phyloP scores from a whole-genome alignment of 2,329 filamentous ascomycete species.

The Fusarium acutatum region DNA sequence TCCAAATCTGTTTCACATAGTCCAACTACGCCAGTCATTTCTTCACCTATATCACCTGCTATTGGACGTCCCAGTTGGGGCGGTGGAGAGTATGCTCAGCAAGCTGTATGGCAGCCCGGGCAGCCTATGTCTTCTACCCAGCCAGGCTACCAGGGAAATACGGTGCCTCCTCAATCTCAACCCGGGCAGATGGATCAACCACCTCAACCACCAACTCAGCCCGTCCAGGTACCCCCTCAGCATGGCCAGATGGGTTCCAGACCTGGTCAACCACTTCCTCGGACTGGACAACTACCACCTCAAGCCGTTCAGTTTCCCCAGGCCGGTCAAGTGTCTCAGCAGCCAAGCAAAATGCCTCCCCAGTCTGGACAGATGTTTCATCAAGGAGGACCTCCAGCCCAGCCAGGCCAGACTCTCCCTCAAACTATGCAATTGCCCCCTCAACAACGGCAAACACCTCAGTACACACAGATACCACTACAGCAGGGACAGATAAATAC shows the following conservation, averaged over 20 bases:
- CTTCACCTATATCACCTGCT: constrained; percentile 18
- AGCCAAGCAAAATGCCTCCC: background rate
- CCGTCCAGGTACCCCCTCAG: background rate
- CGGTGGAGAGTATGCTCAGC: constrained; percentile 32
- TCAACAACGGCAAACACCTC: background rate
- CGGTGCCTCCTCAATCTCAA: constrained; percentile 1
- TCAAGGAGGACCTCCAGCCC: background rate
- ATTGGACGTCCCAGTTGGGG: constrained; percentile 22
- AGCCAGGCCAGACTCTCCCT: background rate
- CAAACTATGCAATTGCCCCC: background rate
- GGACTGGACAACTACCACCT: background rate
- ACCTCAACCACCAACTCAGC: background rate
- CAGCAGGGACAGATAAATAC: background rate
- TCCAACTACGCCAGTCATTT: constrained; percentile 22
- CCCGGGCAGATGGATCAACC: background rate
- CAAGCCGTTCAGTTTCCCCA: background rate
- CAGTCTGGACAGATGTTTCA: background rate
- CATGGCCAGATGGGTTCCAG: background rate
- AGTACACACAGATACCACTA: background rate
- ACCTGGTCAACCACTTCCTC: background rate
- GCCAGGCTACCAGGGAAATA: constrained; percentile 4
- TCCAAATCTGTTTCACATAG: constrained; percentile 32
- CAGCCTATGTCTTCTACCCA: constrained; percentile 14
- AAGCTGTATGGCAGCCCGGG: constrained; percentile 36
- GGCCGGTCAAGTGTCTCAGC: background rate